Conservation (phyloP, 1,284 basidiomycete species). For the Sanghuangporus sanghuang region DNA sequence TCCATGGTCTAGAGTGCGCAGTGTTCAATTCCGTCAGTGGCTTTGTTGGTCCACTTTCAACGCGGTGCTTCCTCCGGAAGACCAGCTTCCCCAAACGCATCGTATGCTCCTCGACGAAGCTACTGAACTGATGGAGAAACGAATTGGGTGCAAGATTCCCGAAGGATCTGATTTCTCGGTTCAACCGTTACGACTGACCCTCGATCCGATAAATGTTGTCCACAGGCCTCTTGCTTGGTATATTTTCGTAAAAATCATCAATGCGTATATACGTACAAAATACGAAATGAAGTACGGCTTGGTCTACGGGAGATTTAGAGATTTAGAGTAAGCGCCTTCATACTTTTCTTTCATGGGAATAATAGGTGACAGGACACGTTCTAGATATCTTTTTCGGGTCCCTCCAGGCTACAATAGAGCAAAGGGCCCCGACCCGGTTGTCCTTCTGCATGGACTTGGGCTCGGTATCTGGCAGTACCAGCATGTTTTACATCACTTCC, state of each 20-base stretch:
- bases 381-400: constrained; percentile 70
- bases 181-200: constrained; percentile 64
- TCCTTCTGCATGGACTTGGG: constrained; percentile 87
- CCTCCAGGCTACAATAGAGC: constrained; percentile 59
- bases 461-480: constrained; percentile 72
- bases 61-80: constrained; percentile 46
- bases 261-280: constrained; percentile 41
- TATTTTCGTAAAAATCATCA: constrained; percentile 50
- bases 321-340: constrained; percentile 51
- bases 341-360: background rate
- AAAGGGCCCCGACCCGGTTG: constrained; percentile 58
- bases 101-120: constrained; percentile 52
- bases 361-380: background rate
- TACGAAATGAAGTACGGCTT: constrained; percentile 45
- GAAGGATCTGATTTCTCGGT: constrained; percentile 56
- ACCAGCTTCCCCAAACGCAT: constrained; percentile 42
- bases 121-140: constrained; percentile 61
- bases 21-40: constrained; percentile 69
- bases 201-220: constrained; percentile 70
- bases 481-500: constrained; percentile 42
- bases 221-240: constrained; percentile 76
- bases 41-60: constrained; percentile 84
- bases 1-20: constrained; percentile 68
- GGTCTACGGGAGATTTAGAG: constrained; percentile 45
- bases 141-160: constrained; percentile 63